Conservation (phyloP, 2,329 filamentous ascomycete genomes). For the Achaetomium macrosporum region DNA sequence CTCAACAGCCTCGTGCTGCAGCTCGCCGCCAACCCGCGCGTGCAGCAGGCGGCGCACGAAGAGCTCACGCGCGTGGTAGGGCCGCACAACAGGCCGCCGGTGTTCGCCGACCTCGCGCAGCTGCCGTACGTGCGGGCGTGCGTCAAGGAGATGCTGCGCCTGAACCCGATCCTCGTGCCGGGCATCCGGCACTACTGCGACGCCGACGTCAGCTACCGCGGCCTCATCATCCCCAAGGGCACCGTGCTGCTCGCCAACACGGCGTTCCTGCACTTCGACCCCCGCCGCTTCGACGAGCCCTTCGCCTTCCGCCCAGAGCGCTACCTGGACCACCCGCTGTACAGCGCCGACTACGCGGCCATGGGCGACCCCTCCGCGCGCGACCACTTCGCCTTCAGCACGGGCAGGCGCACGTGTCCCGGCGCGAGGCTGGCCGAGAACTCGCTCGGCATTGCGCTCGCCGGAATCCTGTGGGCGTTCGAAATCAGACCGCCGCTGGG, state of each 20-base stretch:
- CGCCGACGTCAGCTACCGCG: conserved; percentile 37
- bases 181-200: conserved; percentile 36
- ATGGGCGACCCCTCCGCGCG: conserved; percentile 30
- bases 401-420: conserved; percentile 50
- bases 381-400: conserved; percentile 50
- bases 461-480: conserved; percentile 43
- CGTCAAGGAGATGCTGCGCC: conserved; percentile 39
- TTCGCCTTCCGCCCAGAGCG: conserved; percentile 36
- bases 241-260: conserved; percentile 37
- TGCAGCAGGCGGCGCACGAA: no score
- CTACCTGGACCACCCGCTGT: conserved; percentile 24
- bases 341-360: conserved; percentile 22
- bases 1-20: conserved; percentile 28
- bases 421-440: conserved; percentile 48
- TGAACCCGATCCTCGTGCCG: conserved; percentile 35
- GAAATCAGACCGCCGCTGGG: conserved; percentile 8
- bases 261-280: conserved; percentile 41
- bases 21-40: conserved; percentile 13
- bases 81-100: conserved; percentile 22
- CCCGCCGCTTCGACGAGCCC: conserved; percentile 34
- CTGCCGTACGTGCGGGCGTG: conserved; percentile 39
- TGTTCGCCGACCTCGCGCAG: conserved; percentile 30
- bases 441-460: conserved; percentile 39
- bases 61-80: conserved; percentile 36
- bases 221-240: conserved; percentile 39